Conservation (phyloP, 2,329 filamentous ascomycete species). For the Aspergillus neoniger region DNA sequence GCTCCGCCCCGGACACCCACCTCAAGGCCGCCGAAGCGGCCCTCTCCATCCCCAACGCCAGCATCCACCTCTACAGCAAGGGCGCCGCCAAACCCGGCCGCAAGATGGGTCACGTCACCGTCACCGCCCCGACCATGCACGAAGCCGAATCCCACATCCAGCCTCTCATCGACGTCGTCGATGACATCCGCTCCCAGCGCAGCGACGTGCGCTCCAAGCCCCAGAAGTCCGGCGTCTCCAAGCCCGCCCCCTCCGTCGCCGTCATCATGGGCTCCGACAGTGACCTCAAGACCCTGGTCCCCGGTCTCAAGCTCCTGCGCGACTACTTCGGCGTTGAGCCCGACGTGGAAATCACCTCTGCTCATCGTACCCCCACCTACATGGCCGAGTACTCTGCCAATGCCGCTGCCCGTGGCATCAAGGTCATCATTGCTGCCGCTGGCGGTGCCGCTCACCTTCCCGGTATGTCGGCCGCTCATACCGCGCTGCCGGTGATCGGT, state of each 20-base stretch:
- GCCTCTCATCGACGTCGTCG: constrained; percentile 72
- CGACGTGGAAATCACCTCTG: constrained; percentile 51
- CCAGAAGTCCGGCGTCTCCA: constrained; percentile 32
- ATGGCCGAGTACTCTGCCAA: constrained; percentile 69
- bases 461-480: constrained; percentile 73
- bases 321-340: constrained; percentile 47
- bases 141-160: constrained; percentile 69
- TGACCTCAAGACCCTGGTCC: constrained; percentile 48
- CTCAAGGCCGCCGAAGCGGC: constrained; percentile 59
- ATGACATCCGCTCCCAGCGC: constrained; percentile 70
- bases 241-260: constrained; percentile 42
- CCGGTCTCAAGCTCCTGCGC: constrained; percentile 46
- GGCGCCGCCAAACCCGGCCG: constrained; percentile 77
- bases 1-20: constrained; percentile 65
- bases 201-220: constrained; percentile 38
- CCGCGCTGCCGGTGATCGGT: constrained; percentile 72
- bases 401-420: constrained; percentile 66
- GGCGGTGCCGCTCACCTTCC: constrained; percentile 73
- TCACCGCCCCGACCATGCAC: constrained; percentile 68
- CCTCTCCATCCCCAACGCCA: constrained; percentile 59
- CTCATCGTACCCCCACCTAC: constrained; percentile 68
- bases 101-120: constrained; percentile 93
- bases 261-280: constrained; percentile 54
- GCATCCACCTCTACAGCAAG: constrained; percentile 90
- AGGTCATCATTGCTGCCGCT: constrained; percentile 74